A percentile compares a stretch with the other conserved stretches of the same genome.
Evolutionary conservation across 768 basidiomycete species (phyloP).

Genomic region (Podaxis sp.): DNA sequence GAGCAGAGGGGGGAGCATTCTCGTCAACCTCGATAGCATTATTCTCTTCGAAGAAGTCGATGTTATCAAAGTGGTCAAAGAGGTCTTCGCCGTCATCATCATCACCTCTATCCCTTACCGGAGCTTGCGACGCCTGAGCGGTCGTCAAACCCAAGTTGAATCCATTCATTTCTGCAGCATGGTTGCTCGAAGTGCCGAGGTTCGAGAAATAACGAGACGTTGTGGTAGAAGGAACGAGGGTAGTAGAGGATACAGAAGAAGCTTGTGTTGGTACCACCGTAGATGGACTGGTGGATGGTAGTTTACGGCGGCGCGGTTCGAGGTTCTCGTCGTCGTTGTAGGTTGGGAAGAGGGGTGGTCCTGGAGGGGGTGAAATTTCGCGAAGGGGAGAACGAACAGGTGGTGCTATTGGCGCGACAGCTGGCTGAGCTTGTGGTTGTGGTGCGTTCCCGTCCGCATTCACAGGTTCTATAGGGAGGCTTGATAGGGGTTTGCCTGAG

Average conservation of each 20-base stretch:
- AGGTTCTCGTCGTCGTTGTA: constrained; percentile 40
- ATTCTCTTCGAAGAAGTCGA: constrained; percentile 1
- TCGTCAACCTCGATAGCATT: constrained; percentile 3
- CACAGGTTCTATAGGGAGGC: constrained; percentile 15
- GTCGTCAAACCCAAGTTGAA: constrained; percentile 10
- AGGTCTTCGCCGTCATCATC: constrained; percentile 10
- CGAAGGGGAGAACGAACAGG: constrained; percentile 35
- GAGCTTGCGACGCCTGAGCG: constrained; percentile 9
- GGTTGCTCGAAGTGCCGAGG: constrained; percentile 15
- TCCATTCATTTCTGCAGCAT: neutral
- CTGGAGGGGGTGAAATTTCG: constrained; percentile 37
- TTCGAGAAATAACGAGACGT: constrained; percentile 14
- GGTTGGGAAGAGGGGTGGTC: constrained; percentile 21
- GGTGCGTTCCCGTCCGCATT: constrained; percentile 25
- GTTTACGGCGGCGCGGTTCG: constrained; percentile 35
- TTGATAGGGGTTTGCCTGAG: constrained; percentile 1
- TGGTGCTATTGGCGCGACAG: constrained; percentile 7
- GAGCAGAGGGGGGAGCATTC: constrained; percentile 7
- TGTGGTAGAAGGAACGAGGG: constrained; percentile 15
- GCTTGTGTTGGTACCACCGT: constrained; percentile 5
- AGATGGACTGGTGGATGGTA: constrained; percentile 24
- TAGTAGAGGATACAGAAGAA: constrained; percentile 15
- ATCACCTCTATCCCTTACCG: neutral
- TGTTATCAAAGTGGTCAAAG: constrained; percentile 12
- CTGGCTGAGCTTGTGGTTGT: constrained; percentile 13